phyloP scores from a whole-genome alignment of 2,329 filamentous ascomycete genomes.

The Botrytis galanthina region DNA sequence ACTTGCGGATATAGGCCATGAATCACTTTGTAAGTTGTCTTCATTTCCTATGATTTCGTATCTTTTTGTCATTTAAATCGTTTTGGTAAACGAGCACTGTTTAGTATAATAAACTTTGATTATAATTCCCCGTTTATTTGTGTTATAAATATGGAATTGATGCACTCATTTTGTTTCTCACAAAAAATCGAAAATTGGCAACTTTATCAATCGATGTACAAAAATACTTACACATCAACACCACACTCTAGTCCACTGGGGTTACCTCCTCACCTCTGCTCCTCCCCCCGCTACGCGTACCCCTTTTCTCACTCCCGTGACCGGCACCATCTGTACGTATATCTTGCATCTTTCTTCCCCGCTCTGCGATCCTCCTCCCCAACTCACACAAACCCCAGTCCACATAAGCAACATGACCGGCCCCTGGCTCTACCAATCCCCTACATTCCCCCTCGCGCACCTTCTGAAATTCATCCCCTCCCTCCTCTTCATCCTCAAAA shows the following conservation, averaged over 20 bases:
- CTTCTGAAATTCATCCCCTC: constrained; percentile 3
- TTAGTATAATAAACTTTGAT: background rate
- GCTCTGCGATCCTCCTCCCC: background rate
- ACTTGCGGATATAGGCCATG: constrained; percentile 1
- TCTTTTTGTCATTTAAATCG: background rate
- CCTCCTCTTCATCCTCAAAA: constrained; percentile 12
- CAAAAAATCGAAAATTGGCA: background rate
- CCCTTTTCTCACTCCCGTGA: constrained; percentile 8
- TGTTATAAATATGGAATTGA: background rate
- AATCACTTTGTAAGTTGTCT: background rate
- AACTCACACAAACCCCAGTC: background rate
- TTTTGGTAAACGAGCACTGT: background rate
- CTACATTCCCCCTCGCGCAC: background rate
- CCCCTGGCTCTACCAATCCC: constrained; percentile 4
- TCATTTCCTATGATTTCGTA: background rate
- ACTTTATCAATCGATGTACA: background rate
- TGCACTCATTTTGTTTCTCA: background rate
- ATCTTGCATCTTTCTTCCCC: background rate
- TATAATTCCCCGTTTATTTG: background rate
- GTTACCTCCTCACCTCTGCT: background rate
- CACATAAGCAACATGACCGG: background rate
- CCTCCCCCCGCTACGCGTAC: background rate
- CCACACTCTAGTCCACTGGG: background rate
- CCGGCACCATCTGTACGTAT: background rate
- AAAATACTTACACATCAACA: background rate